Evolutionary conservation across 768 basidiomycete genomes (phyloP), one percentile per base, ranked within the genome.

Genomic region (Mycena polygramma): DNA sequence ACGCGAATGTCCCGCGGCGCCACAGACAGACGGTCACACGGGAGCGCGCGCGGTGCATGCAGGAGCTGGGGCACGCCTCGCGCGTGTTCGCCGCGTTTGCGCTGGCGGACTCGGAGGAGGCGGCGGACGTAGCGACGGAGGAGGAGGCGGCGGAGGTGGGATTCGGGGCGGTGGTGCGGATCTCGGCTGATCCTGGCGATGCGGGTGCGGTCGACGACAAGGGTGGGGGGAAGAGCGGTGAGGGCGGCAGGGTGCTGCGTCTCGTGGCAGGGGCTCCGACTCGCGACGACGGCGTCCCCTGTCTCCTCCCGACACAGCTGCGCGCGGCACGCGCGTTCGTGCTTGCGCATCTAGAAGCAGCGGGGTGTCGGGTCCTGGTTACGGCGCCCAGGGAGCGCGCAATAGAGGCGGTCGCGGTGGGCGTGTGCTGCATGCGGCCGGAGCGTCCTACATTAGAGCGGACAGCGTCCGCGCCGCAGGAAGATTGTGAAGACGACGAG

Each of bases 231-330:
- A 22, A 41, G n/a, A 46, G 30, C 20, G 68, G 46, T 30, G 55
- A 63, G 37, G 46, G 55, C 20, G 60, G 24, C 7, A 30, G 36
- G 19, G 15, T 39, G 2, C 30, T 67, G 13, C 48, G 55, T 1
- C 24, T 71, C 3, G 22, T 39, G 22, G 37, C 36, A 10, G 6
- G 39, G 60, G 2, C 13, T 46, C 2, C 10, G 2, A 15, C 41
- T 2, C 59, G 70, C 26, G 70, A 71, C 60, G 65, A 66, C 35
- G 70, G 70, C 35, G 65, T 71, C 4, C 65, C 70, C 7, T 39
- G 35, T 10, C 54, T 71, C 4, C 7, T 9, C n/a, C 55, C 59
- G 7, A 61, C 37, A 22, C 70, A 71, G 57, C 51, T 71, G 35
- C 54, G 57, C 4, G 65, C 54, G 11, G 61, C 60, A 22, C 39